Base-by-base conservation (phyloP, 2,329 filamentous ascomycete genomes). In the Ceratocystis colombiana region DNA sequence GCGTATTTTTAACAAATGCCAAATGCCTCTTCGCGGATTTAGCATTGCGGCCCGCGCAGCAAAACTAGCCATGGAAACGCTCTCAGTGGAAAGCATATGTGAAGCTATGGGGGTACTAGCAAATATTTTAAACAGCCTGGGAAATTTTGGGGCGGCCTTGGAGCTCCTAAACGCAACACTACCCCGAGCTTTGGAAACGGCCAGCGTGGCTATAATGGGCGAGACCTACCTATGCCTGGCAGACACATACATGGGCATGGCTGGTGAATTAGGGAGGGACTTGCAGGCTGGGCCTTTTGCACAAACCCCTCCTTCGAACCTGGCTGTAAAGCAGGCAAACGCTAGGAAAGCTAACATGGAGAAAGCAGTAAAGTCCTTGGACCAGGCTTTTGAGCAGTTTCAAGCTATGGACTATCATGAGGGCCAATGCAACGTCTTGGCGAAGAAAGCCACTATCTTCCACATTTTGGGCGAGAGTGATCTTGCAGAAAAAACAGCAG, bases 371-470 rank as follows among this genome's bases (percentile, higher is more conserved):
- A 46, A 22, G 33, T 55, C 44, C 1, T 17, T 65, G 61, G 84
- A 88, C 66, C 81, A 78, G 68, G 83, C 87, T 0, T 84, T 86
- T 70, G 77, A 78, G 41, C 82, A 86, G 69, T 95, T 84, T 73
- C 82, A 84, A 53, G 80, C 79, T 61, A 78, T 90, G 15, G 85
- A 89, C 72, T 88, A 70, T 22, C 76, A 86, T 15, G 76, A 78
- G n/a, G 85, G 84, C 65, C 87, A 89, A 75, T 87, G 89, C 72
- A 88, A 91, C 74, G 85, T 89, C 79, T 82, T 92, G 77, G 87
- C 88, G 22, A 94, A 94, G 79, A 92, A 90, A 75, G 87, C 88
- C 2, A 85, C 85, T 63, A 82, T 95, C 63, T 88, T 89, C 79
- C 85, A 86, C 73, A 77, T 87, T 61, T 79, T 83, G 6, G 88